phyloP scores from a whole-genome alignment of 208 protist species.

The Trichomonas vaginalis region DNA sequence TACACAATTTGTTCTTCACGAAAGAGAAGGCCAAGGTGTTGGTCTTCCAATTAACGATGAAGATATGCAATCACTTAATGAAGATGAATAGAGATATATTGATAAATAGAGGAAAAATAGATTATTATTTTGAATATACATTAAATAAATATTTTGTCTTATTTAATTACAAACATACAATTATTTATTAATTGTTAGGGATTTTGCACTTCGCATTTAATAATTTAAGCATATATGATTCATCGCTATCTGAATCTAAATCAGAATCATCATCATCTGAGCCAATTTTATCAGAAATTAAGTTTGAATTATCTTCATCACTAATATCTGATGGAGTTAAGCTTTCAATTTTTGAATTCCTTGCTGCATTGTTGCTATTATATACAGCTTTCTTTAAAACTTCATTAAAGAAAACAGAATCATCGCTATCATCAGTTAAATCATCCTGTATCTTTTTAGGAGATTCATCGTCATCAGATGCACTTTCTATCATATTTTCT shows the following conservation, averaged over 20 bases:
- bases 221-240: no score
- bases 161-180: no score
- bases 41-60: neutral
- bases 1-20: neutral
- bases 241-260: no score
- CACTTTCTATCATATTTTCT: neutral
- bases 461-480: neutral
- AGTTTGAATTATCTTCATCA: neutral
- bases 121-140: neutral
- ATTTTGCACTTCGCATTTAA: no score
- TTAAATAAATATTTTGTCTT: neutral
- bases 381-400: no score
- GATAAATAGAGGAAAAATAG: neutral
- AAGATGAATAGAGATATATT: neutral
- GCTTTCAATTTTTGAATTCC: neutral
- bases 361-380: neutral
- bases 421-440: neutral
- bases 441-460: neutral
- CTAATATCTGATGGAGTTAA: neutral
- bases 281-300: neutral
- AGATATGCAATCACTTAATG: neutral
- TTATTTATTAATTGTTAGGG: no score
- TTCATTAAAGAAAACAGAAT: neutral
- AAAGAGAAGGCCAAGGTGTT: neutral
- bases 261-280: neutral